These are phyloP conservation scores for Eurotiales sp. DNA, from an alignment of 2,329 filamentous ascomycete species.

Conservation along the genomic window DNA sequence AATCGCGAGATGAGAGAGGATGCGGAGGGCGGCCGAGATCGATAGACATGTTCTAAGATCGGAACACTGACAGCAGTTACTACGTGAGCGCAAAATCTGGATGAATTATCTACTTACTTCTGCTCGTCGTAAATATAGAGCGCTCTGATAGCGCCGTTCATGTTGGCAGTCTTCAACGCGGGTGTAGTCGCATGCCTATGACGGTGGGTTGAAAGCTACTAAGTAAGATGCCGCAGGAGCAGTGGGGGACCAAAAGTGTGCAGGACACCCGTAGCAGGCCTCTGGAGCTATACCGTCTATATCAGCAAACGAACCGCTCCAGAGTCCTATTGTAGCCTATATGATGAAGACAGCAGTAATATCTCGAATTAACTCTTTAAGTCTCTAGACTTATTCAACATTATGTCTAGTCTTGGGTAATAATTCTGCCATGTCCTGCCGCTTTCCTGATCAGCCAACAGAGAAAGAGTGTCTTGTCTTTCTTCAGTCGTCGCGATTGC, in stretches of 20 bases:
- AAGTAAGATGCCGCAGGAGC: no score
- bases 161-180: slow-evolving; percentile 43
- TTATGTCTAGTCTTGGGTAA: no score
- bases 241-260: no score
- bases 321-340: no score
- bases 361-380: no score
- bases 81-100: background rate
- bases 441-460: no score
- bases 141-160: slow-evolving; percentile 88
- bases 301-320: no score
- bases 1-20: slow-evolving; percentile 78
- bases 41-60: slow-evolving; percentile 85
- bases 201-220: slow-evolving; percentile 13
- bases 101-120: no score
- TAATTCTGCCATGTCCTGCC: slow-evolving; percentile 35
- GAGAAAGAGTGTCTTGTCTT: no score
- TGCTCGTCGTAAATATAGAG: slow-evolving; percentile 96
- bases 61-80: slow-evolving; percentile 58
- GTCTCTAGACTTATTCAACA: no score
- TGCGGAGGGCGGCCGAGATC: slow-evolving; percentile 73
- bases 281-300: background rate
- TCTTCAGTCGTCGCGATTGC: background rate
- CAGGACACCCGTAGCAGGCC: no score
- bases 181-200: slow-evolving; percentile 17
- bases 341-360: no score